Base-by-base conservation (phyloP, 139 green algal genomes). In the Chlamydomonas incerta region DNA sequence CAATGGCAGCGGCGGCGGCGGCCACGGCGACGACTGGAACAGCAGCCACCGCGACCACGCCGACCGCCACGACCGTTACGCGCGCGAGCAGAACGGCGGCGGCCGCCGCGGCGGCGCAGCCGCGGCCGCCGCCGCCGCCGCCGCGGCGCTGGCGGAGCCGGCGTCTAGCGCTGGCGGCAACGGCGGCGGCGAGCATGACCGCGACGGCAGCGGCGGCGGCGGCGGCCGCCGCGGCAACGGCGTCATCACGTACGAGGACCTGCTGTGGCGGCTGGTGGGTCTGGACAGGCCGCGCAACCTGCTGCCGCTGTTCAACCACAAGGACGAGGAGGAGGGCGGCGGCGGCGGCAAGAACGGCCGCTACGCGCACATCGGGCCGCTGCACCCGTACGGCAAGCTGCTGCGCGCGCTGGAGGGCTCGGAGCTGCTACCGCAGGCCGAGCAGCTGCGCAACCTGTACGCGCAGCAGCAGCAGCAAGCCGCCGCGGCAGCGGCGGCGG, bases 221-320 rank as follows among this genome's bases (percentile, higher is more conserved):
- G 2, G 55, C 18, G 55, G 55, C 20, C 55, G 62, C 17, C 11
- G 28, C 62, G 62, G 62, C 41, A 50, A 68, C 20, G 62, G 26
- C 28, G 18, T n/a, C 5, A 26, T 85, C 23, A 86, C 62, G 58
- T 29, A 55, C 3, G 80, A 86, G 52, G 80, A 86, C 47, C 55
- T 79, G 50, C 52, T 86, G 21, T 86, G 80, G 80, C 37, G 35
- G 68, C 37, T 86, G 50, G 80, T 86, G 26, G 80, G 80, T 18
- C 79, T 86, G 33, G 68, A 86, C 34, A 80, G 79, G 55, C 80
- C 80, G 5, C 60, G 79, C 68, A 57, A 75, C 34, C 26, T 86
- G 68, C 67, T 86, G 52, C 80, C 80, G 68, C 68, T 86, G 26
- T 86, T 86, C 35, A 47, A 50, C 20, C 46, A 41, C 17, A 63